phyloP scores from a whole-genome alignment of 2,329 filamentous ascomycete genomes.

The Ascochyta rabiei region DNA sequence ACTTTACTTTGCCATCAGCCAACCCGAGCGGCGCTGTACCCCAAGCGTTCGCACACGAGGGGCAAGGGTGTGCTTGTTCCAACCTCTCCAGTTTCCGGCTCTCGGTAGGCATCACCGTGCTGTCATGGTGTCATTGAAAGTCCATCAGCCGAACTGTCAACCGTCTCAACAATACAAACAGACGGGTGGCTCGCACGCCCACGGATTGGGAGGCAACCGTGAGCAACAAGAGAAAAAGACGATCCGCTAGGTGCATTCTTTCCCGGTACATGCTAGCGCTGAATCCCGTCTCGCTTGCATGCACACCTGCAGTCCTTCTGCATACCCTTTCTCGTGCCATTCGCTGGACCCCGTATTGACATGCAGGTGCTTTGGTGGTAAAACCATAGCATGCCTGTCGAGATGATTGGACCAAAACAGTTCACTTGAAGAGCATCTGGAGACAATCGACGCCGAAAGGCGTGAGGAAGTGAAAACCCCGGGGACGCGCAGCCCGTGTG shows the following conservation, averaged over 20 bases:
- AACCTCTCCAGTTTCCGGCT: constrained; percentile 4
- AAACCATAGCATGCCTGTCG: constrained; percentile 2
- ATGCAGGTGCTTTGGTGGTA: constrained; percentile 1
- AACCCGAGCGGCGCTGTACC: constrained; percentile 5
- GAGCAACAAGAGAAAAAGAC: neutral
- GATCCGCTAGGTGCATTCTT: constrained; percentile 3
- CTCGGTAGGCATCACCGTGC: neutral
- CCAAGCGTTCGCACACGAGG: constrained; percentile 6
- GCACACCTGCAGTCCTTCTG: constrained; percentile 8
- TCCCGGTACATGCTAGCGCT: constrained; percentile 6
- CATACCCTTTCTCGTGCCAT: neutral
- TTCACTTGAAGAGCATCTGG: neutral
- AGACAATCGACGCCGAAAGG: neutral
- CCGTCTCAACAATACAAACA: constrained; percentile 1
- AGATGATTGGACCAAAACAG: constrained; percentile 5
- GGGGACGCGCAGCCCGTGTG: constrained; percentile 14
- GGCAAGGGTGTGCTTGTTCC: constrained; percentile 3
- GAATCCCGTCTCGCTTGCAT: constrained; percentile 10
- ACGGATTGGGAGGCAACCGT: neutral
- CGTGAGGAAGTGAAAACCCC: neutral
- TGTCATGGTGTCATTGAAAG: constrained; percentile 2
- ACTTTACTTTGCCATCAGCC: constrained; percentile 24
- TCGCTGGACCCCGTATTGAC: constrained; percentile 1
- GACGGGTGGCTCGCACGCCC: neutral
- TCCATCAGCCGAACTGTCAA: neutral